These are phyloP conservation scores for Phytomonas sp. DNA, from an alignment of 208 protist species.

Conservation along the genomic window DNA sequence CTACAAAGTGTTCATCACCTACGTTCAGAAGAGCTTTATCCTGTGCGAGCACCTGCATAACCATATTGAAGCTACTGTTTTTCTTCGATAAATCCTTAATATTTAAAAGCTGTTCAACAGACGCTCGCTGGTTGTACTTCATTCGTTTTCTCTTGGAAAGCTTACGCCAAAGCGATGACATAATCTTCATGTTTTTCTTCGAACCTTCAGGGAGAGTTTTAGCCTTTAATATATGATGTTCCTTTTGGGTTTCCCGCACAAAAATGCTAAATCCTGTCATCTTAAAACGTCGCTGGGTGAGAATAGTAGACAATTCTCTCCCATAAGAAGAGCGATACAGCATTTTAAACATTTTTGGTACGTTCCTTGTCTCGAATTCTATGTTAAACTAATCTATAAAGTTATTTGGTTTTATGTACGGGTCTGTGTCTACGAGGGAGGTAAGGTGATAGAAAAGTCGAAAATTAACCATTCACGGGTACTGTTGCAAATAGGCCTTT, in stretches of 20 bases:
- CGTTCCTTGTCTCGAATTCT: neutral
- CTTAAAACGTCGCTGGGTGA: conserved; percentile 13
- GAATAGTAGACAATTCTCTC: neutral
- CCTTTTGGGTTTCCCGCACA: conserved; percentile 24
- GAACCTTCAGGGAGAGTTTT: conserved; percentile 21
- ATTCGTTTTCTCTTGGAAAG: conserved; percentile 17
- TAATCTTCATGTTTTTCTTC: conserved; percentile 30
- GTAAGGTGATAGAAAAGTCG: neutral
- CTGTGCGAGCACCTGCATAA: conserved; percentile 45
- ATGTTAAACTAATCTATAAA: neutral
- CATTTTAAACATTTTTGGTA: neutral
- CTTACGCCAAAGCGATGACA: conserved; percentile 32
- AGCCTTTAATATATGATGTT: conserved; percentile 22
- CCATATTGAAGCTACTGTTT: conserved; percentile 59
- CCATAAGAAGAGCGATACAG: neutral
- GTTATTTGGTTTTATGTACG: neutral
- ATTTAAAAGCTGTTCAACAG: conserved; percentile 17
- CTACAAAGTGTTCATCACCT: conserved; percentile 41
- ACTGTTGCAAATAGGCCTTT: neutral
- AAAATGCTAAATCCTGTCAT: conserved; percentile 70
- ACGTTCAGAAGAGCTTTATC: conserved; percentile 23
- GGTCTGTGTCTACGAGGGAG: neutral
- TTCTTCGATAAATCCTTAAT: conserved; percentile 24
- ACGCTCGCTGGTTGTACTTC: conserved; percentile 38
- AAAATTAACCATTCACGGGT: neutral